phyloP scores from a whole-genome alignment of 192 early-diverging fungal genomes.

The Allomyces arbusculus region DNA sequence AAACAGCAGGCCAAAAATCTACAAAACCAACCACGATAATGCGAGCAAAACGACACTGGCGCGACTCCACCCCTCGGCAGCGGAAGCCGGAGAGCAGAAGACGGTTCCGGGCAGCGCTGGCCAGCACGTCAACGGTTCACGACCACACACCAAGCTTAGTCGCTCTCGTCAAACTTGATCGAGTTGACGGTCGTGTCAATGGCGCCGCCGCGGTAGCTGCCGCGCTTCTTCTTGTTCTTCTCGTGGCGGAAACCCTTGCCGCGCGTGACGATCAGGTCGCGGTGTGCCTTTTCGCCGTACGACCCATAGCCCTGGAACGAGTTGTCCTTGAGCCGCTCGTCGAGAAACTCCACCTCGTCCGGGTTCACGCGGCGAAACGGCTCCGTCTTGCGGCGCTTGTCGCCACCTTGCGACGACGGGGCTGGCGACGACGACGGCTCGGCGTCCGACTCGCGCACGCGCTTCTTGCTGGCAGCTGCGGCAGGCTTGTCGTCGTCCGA shows the following conservation, averaged over 20 bases:
- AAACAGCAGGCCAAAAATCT: too few relatives aligned
- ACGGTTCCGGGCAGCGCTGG: too few relatives aligned
- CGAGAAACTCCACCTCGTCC: constrained; percentile 58
- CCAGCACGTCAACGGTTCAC: too few relatives aligned
- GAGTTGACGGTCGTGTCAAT: constrained; percentile 70
- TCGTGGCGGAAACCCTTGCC: constrained; percentile 86
- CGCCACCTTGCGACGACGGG: constrained; percentile 1
- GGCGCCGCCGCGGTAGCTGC: constrained; percentile 75
- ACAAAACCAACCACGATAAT: too few relatives aligned
- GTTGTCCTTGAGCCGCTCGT: constrained; percentile 72
- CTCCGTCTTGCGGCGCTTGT: constrained; percentile 18
- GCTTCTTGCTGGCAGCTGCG: not conserved
- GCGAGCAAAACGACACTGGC: too few relatives aligned
- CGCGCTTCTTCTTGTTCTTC: constrained; percentile 96
- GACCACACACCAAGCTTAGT: too few relatives aligned
- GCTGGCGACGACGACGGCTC: constrained; percentile 4
- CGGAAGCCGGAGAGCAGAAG: too few relatives aligned
- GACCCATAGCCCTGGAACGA: constrained; percentile 49
- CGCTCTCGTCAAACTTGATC: constrained; percentile 54
- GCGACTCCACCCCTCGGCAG: too few relatives aligned
- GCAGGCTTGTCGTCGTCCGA: constrained; percentile 7
- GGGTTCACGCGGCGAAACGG: constrained; percentile 69
- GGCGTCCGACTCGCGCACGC: not conserved
- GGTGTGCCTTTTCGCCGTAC: constrained; percentile 84
- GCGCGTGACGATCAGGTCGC: constrained; percentile 69